Evolutionary conservation across 2,329 filamentous ascomycete genomes (phyloP), one percentile per base, ranked within the genome.

Genomic region (Coniochaeta ligniaria): DNA sequence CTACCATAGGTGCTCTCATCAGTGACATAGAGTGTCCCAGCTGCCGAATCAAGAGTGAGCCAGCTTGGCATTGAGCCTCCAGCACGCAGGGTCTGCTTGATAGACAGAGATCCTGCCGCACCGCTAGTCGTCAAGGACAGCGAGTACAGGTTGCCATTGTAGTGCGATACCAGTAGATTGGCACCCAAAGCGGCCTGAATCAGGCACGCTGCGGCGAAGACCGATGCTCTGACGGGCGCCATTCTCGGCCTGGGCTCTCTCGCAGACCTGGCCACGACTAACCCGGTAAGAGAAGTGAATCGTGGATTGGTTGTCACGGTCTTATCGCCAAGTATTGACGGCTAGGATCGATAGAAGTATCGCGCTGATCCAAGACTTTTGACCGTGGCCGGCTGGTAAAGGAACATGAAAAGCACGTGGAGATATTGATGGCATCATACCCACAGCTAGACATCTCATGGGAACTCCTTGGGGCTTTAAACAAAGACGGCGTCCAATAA

Each of bases 101-200:
- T 64, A 0, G 66, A 63, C 17, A 76, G 64, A 12, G 68, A 68
- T 33, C 63, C 66, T 55, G 68, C 66, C 17, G 64, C 64, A 16
- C 63, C 66, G 35, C 66, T 62, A 4, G 61, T 62, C 1, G 66
- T 69, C 31, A 70, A 67, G 4, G 70, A 67, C 22, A 77, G 70
- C 6, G 72, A 71, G 66, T 72, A 76, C 52, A 77, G 67, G 60
- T 72, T 72, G 50, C 74, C 74, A 20, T 71, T 75, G 62, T 75
- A 77, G 60, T 76, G 75, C 2, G 74, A 74, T 33, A 69, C 75
- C 3, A 76, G 64, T 17, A 77, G 66, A 20, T 66, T 75, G 3
- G 63, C 61, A 22, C 59, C 55, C 3, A 63, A 36, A 11, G 64
- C 38, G n/a, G 59, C 43, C 14, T 59, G 62, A 58, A 63, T 24